Conservation (phyloP, 306 rosid species). For the Ormosia emarginata region DNA sequence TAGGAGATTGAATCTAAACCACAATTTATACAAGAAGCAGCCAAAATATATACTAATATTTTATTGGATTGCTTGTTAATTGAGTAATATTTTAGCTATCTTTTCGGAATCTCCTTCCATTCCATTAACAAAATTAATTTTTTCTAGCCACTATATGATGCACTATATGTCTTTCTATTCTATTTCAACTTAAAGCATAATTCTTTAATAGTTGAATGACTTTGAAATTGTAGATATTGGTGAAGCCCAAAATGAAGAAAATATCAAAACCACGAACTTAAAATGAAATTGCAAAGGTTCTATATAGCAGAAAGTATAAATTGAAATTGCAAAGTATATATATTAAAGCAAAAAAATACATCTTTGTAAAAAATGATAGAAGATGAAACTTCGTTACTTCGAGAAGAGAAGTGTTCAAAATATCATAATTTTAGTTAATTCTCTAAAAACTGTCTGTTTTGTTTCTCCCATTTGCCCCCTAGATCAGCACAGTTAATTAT, state of each 20-base stretch:
- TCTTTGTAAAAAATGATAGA: too few relatives aligned
- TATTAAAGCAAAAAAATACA: too few relatives aligned
- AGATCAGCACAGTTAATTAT: neutral
- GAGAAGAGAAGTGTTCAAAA: neutral
- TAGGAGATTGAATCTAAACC: conserved; percentile 38
- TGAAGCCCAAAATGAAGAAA: neutral
- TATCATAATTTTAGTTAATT: neutral
- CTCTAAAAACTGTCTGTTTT: neutral
- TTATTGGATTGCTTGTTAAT: conserved; percentile 5
- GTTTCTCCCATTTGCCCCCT: neutral
- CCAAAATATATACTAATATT: conserved; percentile 18
- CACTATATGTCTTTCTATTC: too few relatives aligned
- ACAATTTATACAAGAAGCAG: conserved; percentile 25
- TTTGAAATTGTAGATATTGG: neutral
- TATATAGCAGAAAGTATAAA: too few relatives aligned
- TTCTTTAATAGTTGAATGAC: neutral
- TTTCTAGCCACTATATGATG: neutral
- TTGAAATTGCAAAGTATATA: too few relatives aligned
- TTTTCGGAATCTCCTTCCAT: neutral
- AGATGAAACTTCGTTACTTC: too few relatives aligned
- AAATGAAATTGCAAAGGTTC: too few relatives aligned
- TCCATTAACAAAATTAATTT: neutral
- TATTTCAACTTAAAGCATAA: too few relatives aligned
- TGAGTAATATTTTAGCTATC: neutral
- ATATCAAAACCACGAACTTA: too few relatives aligned